Conservation (phyloP, 805 yeast genomes). For the Lachancea dasiensis region DNA sequence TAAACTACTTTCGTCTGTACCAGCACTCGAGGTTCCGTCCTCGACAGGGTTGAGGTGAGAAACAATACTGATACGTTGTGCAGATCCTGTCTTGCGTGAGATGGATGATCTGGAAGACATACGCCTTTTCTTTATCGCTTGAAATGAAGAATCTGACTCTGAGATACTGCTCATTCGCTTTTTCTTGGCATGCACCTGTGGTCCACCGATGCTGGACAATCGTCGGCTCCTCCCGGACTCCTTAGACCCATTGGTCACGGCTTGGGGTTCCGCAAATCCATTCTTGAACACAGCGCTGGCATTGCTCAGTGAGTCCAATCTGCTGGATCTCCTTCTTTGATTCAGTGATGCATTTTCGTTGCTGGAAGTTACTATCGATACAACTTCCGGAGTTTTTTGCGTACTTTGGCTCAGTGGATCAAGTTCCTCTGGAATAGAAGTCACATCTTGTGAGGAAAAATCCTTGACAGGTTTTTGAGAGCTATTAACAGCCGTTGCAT, state of each 20-base stretch:
- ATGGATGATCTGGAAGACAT: conserved; percentile 24
- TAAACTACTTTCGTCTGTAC: conserved; percentile 14
- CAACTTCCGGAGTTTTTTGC: conserved; percentile 12
- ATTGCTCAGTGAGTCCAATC: conserved; percentile 37
- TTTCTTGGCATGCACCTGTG: conserved; percentile 10
- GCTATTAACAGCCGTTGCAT: neutral
- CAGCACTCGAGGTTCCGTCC: conserved; percentile 15
- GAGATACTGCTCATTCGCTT: conserved; percentile 20
- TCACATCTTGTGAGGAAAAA: neutral
- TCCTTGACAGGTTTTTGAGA: neutral
- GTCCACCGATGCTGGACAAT: conserved; percentile 22
- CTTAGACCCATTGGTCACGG: conserved; percentile 3
- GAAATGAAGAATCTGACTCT: conserved; percentile 25
- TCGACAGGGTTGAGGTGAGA: conserved; percentile 23
- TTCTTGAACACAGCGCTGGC: conserved; percentile 32
- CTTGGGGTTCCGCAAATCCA: conserved; percentile 11
- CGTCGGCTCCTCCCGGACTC: conserved; percentile 15
- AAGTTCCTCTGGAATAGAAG: conserved; percentile 2
- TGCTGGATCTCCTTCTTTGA: conserved; percentile 26
- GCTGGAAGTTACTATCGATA: conserved; percentile 13
- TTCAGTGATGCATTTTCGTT: conserved; percentile 22
- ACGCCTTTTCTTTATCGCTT: conserved; percentile 28
- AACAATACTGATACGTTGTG: conserved; percentile 32
- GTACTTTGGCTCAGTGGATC: conserved; percentile 11
- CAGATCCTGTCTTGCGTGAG: conserved; percentile 24